Conservation (phyloP, 2,329 filamentous ascomycete genomes). For the Mycosphaerella arachidis region DNA sequence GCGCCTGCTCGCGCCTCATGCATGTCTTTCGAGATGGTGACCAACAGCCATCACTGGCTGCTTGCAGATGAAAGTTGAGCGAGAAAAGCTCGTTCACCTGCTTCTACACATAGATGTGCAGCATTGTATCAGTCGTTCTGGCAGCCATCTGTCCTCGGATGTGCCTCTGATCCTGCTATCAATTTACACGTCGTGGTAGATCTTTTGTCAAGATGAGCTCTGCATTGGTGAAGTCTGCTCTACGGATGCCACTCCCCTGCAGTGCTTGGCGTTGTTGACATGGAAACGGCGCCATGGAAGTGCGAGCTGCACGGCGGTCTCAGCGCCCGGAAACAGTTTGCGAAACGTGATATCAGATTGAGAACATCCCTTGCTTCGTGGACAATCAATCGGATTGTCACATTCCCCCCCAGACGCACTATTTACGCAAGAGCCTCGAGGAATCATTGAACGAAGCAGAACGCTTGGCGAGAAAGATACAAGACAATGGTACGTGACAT, state of each 20-base stretch:
- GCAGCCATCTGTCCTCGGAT: too few species aligned
- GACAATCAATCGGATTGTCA: background rate
- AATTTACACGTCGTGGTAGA: background rate
- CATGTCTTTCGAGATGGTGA: too few species aligned
- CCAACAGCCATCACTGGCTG: too few species aligned
- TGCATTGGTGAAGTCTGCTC: background rate
- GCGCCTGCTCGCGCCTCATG: too few species aligned
- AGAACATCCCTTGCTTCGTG: background rate
- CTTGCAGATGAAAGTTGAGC: too few species aligned
- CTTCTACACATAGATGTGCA: too few species aligned
- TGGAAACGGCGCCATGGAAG: background rate
- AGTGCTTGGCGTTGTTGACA: background rate
- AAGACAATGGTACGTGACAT: constrained; percentile 1
- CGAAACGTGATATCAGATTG: background rate
- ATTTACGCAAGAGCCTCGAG: background rate
- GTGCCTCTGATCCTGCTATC: too few species aligned
- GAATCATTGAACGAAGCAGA: background rate
- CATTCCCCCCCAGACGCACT: background rate
- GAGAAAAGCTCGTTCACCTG: too few species aligned
- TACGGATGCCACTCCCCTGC: background rate
- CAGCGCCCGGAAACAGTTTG: background rate
- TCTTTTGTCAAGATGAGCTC: background rate
- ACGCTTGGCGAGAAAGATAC: background rate
- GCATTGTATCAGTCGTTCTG: too few species aligned
- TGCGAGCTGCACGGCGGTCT: background rate